Evolutionary conservation across 805 yeast genomes (phyloP).

Genomic region (Teunomyces pallodes): DNA sequence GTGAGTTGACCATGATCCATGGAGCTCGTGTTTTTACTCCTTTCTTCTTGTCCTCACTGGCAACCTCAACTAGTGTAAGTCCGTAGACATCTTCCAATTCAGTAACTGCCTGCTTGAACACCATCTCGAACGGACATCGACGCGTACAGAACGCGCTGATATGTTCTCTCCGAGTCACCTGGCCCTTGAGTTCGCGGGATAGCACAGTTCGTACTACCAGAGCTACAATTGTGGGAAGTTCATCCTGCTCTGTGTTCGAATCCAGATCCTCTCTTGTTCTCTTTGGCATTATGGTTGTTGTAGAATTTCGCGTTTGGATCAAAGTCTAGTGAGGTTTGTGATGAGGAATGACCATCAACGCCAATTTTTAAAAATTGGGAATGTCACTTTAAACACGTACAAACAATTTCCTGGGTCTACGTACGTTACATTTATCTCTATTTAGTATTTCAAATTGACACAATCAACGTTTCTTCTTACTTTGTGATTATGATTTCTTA

Average conservation of each 20-base stretch:
- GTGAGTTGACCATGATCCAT: conserved; percentile 18
- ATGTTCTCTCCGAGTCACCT: conserved; percentile 23
- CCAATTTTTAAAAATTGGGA: no score
- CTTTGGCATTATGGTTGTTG: conserved; percentile 3
- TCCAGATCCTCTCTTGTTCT: conserved; percentile 1
- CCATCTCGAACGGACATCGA: conserved; percentile 6
- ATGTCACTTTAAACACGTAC: no score
- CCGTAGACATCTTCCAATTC: conserved; percentile 27
- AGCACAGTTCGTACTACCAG: conserved; percentile 16
- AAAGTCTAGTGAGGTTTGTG: neutral
- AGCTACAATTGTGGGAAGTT: conserved; percentile 7
- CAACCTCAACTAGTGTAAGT: conserved; percentile 19
- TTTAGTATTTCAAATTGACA: no score
- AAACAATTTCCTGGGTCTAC: no score
- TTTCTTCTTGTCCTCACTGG: conserved; percentile 3
- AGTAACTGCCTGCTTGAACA: conserved; percentile 14
- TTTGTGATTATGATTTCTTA: no score
- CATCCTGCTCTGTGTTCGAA: conserved; percentile 4
- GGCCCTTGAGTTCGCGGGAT: conserved; percentile 20
- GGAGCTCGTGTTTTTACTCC: conserved; percentile 11
- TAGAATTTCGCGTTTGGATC: neutral
- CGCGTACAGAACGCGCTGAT: conserved; percentile 4
- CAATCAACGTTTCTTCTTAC: no score
- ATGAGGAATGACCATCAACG: no score
- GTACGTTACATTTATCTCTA: no score